Conservation (phyloP, 2,329 filamentous ascomycete genomes). For the Xenosphaeropsis pyriputrescens region DNA sequence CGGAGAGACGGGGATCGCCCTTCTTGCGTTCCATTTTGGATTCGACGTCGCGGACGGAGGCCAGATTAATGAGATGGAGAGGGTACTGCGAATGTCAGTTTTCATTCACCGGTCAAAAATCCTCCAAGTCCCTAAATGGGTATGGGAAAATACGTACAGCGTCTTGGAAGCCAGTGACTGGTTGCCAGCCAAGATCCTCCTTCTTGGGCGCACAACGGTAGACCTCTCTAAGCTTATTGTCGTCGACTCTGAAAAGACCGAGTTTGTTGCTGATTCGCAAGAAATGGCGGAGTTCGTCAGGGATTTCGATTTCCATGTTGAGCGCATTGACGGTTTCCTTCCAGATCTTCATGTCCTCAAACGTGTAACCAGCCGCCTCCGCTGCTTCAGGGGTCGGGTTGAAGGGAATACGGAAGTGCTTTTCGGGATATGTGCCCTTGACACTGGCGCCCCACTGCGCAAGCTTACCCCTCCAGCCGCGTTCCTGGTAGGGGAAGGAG, state of each 20-base stretch:
- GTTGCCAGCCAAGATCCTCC: constrained; percentile 45
- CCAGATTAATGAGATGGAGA: constrained; percentile 51
- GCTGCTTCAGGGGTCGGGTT: constrained; percentile 43
- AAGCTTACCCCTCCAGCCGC: constrained; percentile 30
- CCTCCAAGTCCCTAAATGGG: background rate
- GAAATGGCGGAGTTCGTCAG: constrained; percentile 46
- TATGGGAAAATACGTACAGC: constrained; percentile 34
- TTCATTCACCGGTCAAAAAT: background rate
- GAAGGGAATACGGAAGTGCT: constrained; percentile 53
- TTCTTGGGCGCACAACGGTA: constrained; percentile 42
- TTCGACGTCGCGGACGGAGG: constrained; percentile 47
- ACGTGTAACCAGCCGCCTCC: constrained; percentile 39
- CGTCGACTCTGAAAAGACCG: constrained; percentile 54
- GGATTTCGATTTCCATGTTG: constrained; percentile 42
- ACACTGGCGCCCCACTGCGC: constrained; percentile 34
- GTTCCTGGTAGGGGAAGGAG: constrained; percentile 45
- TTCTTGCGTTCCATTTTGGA: constrained; percentile 35
- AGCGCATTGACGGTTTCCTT: constrained; percentile 38
- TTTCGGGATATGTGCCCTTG: constrained; percentile 35
- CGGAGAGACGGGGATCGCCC: constrained; percentile 35
- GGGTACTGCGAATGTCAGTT: constrained; percentile 40
- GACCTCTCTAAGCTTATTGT: constrained; percentile 39
- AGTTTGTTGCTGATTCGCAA: constrained; percentile 53
- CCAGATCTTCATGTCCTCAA: constrained; percentile 51
- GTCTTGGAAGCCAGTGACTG: constrained; percentile 54